Conservation (phyloP, 768 basidiomycete species). For the Termitomyces heimii region DNA sequence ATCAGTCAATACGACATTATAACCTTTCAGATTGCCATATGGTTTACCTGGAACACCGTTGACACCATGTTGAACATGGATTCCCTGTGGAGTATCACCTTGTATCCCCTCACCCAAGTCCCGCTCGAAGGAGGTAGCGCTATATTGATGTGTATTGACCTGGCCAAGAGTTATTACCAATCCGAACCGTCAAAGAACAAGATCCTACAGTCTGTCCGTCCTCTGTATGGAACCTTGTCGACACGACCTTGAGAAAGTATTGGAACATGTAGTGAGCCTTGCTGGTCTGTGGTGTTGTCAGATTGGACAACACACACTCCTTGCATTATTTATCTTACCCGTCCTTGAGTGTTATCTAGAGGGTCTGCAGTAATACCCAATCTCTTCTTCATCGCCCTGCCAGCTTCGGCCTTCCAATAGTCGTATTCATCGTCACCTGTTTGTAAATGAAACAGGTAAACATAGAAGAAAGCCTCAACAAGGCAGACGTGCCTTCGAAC, state of each 20-base stretch:
- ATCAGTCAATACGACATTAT: not conserved
- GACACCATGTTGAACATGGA: conserved; percentile 70
- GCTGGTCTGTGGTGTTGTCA: conserved; percentile 43
- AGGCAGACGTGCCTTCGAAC: conserved; percentile 55
- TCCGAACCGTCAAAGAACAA: not conserved
- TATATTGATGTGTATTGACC: conserved; percentile 92
- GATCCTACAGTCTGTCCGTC: conserved; percentile 58
- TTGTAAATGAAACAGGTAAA: conserved; percentile 2
- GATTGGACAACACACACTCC: not conserved
- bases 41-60: conserved; percentile 58
- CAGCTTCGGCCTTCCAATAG: conserved; percentile 53
- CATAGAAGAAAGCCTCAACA: not conserved
- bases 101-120: conserved; percentile 64
- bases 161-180: conserved; percentile 21
- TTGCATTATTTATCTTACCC: conserved; percentile 32
- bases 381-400: conserved; percentile 59
- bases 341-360: conserved; percentile 58
- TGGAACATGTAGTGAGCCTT: conserved; percentile 94
- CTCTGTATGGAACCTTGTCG: conserved; percentile 87
- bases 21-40: not conserved
- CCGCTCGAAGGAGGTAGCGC: conserved; percentile 93
- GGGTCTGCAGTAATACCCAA: conserved; percentile 76
- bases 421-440: conserved; percentile 78
- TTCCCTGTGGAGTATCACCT: conserved; percentile 54
- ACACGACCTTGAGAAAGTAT: conserved; percentile 98